Conservation (phyloP, 352 stramenopile species). For the Pythium rhizo-oryzae region DNA sequence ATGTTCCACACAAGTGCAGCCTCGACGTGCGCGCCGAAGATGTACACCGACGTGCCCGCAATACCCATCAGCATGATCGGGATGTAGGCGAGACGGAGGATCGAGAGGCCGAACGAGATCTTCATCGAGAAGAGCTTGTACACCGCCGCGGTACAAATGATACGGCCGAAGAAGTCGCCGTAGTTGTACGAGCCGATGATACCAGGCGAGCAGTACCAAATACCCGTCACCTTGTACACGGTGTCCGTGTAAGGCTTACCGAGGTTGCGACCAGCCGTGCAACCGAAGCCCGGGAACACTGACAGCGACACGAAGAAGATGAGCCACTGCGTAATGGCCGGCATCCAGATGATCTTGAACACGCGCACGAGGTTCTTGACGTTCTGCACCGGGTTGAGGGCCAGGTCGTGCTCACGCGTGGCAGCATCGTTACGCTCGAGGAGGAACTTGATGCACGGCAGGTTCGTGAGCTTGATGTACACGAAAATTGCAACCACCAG, state of each 20-base stretch:
- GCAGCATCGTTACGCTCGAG: constrained; percentile 48
- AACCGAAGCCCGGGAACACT: constrained; percentile 61
- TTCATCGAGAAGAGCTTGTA: constrained; percentile 35
- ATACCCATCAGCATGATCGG: constrained; percentile 34
- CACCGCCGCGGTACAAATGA: constrained; percentile 28
- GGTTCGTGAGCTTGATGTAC: constrained; percentile 38
- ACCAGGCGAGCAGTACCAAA: constrained; percentile 37
- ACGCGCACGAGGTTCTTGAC: constrained; percentile 51
- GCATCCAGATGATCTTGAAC: constrained; percentile 52
- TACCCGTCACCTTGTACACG: background rate
- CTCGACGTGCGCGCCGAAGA: constrained; percentile 27
- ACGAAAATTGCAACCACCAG: constrained; percentile 46
- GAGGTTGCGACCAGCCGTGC: constrained; percentile 41
- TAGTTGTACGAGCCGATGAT: constrained; percentile 44
- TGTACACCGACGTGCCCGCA: constrained; percentile 29
- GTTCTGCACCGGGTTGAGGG: constrained; percentile 33
- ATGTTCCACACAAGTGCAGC: constrained; percentile 28
- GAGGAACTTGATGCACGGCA: constrained; percentile 56
- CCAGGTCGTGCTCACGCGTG: constrained; percentile 36
- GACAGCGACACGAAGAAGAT: constrained; percentile 64
- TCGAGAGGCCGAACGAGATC: constrained; percentile 17
- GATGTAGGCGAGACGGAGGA: constrained; percentile 33
- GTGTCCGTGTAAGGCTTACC: constrained; percentile 26
- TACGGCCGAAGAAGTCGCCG: constrained; percentile 39
- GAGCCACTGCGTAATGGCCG: constrained; percentile 50